phyloP scores from a whole-genome alignment of 371 early-diverging fungal genomes.

The Chytridium lagenaria region DNA sequence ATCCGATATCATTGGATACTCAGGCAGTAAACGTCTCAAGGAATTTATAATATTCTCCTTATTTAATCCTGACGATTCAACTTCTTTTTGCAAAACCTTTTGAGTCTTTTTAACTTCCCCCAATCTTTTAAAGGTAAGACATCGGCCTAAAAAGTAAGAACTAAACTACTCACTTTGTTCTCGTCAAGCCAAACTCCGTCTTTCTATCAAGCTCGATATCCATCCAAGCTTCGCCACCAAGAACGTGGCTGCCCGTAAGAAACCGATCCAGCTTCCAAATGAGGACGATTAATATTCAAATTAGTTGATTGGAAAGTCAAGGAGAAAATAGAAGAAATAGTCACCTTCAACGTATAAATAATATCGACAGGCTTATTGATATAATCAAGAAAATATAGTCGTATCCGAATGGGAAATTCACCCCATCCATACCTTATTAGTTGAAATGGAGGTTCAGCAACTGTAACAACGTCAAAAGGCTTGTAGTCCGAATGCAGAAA shows the following conservation, averaged over 20 bases:
- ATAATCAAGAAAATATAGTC: conserved; percentile 79
- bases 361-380: conserved; percentile 85
- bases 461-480: conserved; percentile 86
- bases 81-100: too few species aligned
- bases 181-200: conserved; percentile 48
- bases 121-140: too few species aligned
- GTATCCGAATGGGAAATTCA: conserved; percentile 87
- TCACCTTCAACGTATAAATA: conserved; percentile 81
- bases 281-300: conserved; percentile 7
- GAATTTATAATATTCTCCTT: too few species aligned
- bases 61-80: too few species aligned
- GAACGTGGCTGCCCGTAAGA: conserved; percentile 71
- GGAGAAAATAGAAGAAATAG: too few species aligned
- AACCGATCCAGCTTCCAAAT: conserved; percentile 70
- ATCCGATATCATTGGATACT: background rate
- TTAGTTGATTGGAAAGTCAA: too few species aligned
- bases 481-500: conserved; percentile 88
- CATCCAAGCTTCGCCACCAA: conserved; percentile 74
- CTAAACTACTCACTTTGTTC: background rate
- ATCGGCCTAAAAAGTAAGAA: background rate
- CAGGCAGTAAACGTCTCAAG: background rate
- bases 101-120: too few species aligned
- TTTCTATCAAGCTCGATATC: conserved; percentile 86
- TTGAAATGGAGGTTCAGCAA: conserved; percentile 79
- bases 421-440: conserved; percentile 92